Evolutionary conservation across 331 rosid species (phyloP).

Genomic region (Arachis monticola): DNA sequence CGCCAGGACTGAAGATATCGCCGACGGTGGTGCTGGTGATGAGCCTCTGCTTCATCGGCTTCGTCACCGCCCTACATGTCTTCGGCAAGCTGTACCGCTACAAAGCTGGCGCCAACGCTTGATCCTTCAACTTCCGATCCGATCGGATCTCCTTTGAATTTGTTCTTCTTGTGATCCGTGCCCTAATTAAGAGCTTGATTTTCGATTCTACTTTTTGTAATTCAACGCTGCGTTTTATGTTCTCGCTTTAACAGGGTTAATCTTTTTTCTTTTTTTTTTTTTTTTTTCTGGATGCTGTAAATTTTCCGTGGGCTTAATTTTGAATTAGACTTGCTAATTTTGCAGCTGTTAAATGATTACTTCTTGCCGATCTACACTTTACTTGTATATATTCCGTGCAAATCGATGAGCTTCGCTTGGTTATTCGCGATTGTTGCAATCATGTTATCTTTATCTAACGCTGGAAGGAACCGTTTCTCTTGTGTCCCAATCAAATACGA

Average conservation of each 20-base stretch:
- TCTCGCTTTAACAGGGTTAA: constrained; percentile 5
- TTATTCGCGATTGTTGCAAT: background rate
- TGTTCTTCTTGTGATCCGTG: background rate
- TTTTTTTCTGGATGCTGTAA: constrained; percentile 20
- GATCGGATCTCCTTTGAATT: constrained; percentile 15
- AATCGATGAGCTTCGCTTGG: background rate
- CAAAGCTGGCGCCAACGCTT: constrained; percentile 65
- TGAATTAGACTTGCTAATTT: background rate
- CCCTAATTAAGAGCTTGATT: constrained; percentile 3
- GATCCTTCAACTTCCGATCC: constrained; percentile 40
- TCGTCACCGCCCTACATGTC: constrained; percentile 92
- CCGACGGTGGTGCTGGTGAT: constrained; percentile 86
- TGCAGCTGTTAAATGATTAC: background rate
- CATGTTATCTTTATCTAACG: no score
- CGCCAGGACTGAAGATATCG: constrained; percentile 91
- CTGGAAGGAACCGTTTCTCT: no score
- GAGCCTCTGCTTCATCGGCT: constrained; percentile 97
- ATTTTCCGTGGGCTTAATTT: constrained; percentile 25
- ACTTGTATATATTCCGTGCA: background rate
- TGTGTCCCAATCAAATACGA: no score
- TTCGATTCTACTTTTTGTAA: constrained; percentile 26
- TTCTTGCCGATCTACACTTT: background rate
- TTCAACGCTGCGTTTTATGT: constrained; percentile 16
- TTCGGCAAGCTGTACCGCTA: constrained; percentile 87
- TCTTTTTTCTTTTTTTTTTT: background rate